A percentile compares a stretch with the other conserved stretches of the same genome.
Conservation (phyloP, 495 filamentous ascomycete genomes). For the Podospora didyma region DNA sequence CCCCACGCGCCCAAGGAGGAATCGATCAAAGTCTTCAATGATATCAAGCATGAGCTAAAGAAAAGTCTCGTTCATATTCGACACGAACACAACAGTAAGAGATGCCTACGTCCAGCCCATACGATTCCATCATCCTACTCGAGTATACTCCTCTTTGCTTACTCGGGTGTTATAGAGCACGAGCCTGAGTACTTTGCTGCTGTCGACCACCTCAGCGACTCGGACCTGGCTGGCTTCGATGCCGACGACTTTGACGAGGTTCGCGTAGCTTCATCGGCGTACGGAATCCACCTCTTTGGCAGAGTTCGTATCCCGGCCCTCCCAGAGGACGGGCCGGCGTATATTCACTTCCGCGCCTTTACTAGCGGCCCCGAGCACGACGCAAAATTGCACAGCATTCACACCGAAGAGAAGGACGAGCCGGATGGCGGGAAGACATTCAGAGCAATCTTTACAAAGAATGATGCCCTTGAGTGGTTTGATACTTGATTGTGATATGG, state of each 20-base stretch:
- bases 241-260: slow-evolving; percentile 45
- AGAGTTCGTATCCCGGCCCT: slow-evolving; percentile 48
- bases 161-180: slow-evolving; percentile 19
- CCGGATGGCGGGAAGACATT: slow-evolving; percentile 41
- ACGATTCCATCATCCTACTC: too few relatives aligned
- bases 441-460: slow-evolving; percentile 49
- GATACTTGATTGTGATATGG: slow-evolving; percentile 35
- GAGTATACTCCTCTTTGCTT: background rate
- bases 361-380: slow-evolving; percentile 40
- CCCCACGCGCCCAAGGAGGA: slow-evolving; percentile 49
- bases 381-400: slow-evolving; percentile 50
- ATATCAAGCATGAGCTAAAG: slow-evolving; percentile 47
- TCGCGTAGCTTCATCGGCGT: slow-evolving; percentile 48
- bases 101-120: slow-evolving; percentile 1
- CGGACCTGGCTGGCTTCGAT: slow-evolving; percentile 43
- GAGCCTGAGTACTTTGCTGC: slow-evolving; percentile 50
- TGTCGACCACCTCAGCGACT: slow-evolving; percentile 42
- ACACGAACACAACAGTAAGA: slow-evolving; percentile 32
- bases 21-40: slow-evolving; percentile 45
- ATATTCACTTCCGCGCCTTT: slow-evolving; percentile 50
- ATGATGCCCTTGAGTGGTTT: slow-evolving; percentile 55
- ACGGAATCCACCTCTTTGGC: slow-evolving; percentile 55
- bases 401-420: slow-evolving; percentile 46
- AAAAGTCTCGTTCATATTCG: slow-evolving; percentile 46
- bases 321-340: slow-evolving; percentile 37